Conservation (phyloP, 1,139 yeast species). For the Hansenula lynferdii region DNA sequence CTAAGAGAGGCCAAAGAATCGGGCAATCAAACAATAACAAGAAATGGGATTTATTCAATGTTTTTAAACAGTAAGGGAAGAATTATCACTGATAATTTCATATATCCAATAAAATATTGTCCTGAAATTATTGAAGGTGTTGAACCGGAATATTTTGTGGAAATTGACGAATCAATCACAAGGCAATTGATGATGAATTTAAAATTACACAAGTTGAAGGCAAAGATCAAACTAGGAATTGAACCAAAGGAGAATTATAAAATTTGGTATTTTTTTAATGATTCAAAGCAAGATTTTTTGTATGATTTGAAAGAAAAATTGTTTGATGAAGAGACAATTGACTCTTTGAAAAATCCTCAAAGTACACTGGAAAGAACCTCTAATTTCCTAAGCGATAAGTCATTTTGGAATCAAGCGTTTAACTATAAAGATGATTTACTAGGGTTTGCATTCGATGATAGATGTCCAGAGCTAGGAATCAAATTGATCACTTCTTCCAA, state of each 20-base stretch:
- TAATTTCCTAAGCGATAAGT: conserved; percentile 22
- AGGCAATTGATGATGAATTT: conserved; percentile 44
- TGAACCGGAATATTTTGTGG: conserved; percentile 52
- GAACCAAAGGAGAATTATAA: conserved; percentile 25
- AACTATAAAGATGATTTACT: conserved; percentile 8
- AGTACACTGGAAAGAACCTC: conserved; percentile 15
- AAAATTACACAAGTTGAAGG: conserved; percentile 61
- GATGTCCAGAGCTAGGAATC: conserved; percentile 74
- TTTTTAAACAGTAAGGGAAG: conserved; percentile 84
- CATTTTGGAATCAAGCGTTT: conserved; percentile 41
- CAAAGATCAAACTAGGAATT: conserved; percentile 45
- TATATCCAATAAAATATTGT: conserved; percentile 47
- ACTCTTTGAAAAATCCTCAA: conserved; percentile 23
- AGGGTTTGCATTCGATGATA: conserved; percentile 44
- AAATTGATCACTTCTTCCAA: conserved; percentile 46
- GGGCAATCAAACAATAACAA: conserved; percentile 27
- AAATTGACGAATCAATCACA: conserved; percentile 41
- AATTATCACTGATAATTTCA: conserved; percentile 67
- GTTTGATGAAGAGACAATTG: conserved; percentile 20
- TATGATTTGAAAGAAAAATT: conserved; percentile 15
- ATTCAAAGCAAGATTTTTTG: conserved; percentile 24
- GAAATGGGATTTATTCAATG: conserved; percentile 70
- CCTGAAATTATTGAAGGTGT: conserved; percentile 12
- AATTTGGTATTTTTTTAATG: conserved; percentile 56
- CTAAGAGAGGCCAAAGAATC: conserved; percentile 44